Evolutionary conservation across 768 basidiomycete species (phyloP), one percentile per base, ranked within the genome.

Genomic region (Exidia glandulosa): DNA sequence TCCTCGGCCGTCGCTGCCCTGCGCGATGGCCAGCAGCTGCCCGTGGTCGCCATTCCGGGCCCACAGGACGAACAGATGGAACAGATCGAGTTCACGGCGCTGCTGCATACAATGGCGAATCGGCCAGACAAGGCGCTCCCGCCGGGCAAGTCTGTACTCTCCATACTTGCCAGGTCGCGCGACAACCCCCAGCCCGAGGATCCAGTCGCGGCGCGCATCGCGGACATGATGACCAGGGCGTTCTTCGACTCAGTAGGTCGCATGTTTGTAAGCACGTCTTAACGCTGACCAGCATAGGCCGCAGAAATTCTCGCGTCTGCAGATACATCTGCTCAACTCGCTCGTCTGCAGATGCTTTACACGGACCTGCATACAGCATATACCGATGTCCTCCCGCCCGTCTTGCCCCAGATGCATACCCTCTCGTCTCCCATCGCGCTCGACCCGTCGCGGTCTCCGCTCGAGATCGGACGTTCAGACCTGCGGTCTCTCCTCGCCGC

Each of bases 241-340:
- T 90, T 90, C 68, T 90, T 87, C 87, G 81, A 83, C 45, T 80
- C 86, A 77, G 87, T 88, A 64, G 66, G 77, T 65, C 58, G 52
- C 41, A 3, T 60, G 6, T 60, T 45, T 57, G 54, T 32, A 54
- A 57, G 32, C 14, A 36, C 56, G 25, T 30, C 57, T 45, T 34
- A 25, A 37, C 32, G 32, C 59, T 57, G 47, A 60, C 50, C 47
- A 31, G 32, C 57, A 32, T 48, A 89, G 87, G 86, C 81, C 2
- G 63, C 78, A 10, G 74, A 79, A 59, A 68, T 77, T 1, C 75
- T 90, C 6, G 83, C 84, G 2, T 79, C 79, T 30, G 75, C 80
- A n/a, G 70, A 73, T 14, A 85, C 87, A 0, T 76, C 82, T 2
- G 71, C 73, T 23, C 86, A 88, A 64, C 73, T 88, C 7, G 68